A percentile compares a stretch with the other conserved stretches of the same genome.
phyloP scores from a whole-genome alignment of 805 yeast genomes.

The Ogataea trehalophila region DNA sequence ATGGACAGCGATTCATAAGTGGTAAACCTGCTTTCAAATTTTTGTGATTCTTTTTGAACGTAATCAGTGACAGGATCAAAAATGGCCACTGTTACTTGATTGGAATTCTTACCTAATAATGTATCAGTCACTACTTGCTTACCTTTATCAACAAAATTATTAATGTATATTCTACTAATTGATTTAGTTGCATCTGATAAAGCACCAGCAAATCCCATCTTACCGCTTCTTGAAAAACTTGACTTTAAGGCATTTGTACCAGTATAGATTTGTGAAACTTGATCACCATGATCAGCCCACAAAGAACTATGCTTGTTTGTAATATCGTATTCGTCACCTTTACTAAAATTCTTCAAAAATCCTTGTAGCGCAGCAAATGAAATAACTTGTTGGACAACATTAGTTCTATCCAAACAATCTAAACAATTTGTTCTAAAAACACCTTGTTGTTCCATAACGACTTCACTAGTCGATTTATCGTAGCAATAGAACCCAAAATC shows the following conservation, averaged over 20 bases:
- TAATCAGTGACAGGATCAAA: conserved; percentile 87
- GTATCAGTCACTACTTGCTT: conserved; percentile 89
- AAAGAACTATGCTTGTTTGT: conserved; percentile 73
- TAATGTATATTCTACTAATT: conserved; percentile 90
- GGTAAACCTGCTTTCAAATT: conserved; percentile 50
- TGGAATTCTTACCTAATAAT: conserved; percentile 73
- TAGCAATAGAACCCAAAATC: conserved; percentile 80
- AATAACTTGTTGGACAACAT: conserved; percentile 79
- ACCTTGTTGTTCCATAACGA: conserved; percentile 77
- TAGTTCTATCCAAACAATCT: conserved; percentile 93
- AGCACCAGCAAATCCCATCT: conserved; percentile 95
- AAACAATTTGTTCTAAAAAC: conserved; percentile 90
- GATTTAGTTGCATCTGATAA: conserved; percentile 96
- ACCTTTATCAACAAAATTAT: conserved; percentile 88
- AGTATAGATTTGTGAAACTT: conserved; percentile 89
- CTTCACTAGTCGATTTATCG: conserved; percentile 51
- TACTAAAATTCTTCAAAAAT: conserved; percentile 37
- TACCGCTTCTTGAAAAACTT: conserved; percentile 90
- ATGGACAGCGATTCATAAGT: conserved; percentile 54
- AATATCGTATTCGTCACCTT: conserved; percentile 40
- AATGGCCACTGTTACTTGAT: conserved; percentile 64
- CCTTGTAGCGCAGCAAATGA: conserved; percentile 65
- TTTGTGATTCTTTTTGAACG: conserved; percentile 60
- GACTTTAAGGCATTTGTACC: conserved; percentile 97
- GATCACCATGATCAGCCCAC: conserved; percentile 99